These are phyloP conservation scores for Fusarium duplospermum DNA, from an alignment of 2,329 filamentous ascomycete genomes.

Conservation along the genomic window DNA sequence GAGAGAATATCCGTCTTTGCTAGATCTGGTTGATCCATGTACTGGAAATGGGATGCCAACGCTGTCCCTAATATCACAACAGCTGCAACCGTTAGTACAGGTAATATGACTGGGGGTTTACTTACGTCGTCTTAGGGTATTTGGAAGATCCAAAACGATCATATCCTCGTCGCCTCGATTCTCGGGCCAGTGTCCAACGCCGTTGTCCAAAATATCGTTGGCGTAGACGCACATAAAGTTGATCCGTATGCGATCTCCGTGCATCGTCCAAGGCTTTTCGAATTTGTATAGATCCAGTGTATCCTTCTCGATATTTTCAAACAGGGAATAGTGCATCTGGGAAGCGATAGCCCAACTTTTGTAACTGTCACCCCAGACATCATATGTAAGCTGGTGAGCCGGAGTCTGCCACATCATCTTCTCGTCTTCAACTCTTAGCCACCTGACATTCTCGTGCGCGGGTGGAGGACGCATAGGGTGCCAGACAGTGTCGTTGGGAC, in stretches of 20 bases:
- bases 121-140: constrained; percentile 28
- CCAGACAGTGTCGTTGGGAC: constrained; percentile 17
- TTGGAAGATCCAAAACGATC: constrained; percentile 14
- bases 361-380: constrained; percentile 29
- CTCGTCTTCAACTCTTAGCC: constrained; percentile 26
- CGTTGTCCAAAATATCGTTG: constrained; percentile 27
- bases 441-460: constrained; percentile 5
- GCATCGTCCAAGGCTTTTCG: constrained; percentile 31
- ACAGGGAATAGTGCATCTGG: constrained; percentile 34
- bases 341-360: constrained; percentile 32
- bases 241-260: constrained; percentile 30
- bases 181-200: constrained; percentile 4
- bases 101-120: neutral
- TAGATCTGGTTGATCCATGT: constrained; percentile 17
- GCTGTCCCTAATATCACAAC: constrained; percentile 29
- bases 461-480: neutral
- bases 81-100: neutral
- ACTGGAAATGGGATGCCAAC: constrained; percentile 31
- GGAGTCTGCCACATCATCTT: constrained; percentile 25
- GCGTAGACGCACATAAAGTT: constrained; percentile 36
- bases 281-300: constrained; percentile 32
- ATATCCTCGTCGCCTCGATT: constrained; percentile 14
- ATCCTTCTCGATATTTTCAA: constrained; percentile 36
- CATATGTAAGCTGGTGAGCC: constrained; percentile 21
- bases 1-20: constrained; percentile 20